A percentile compares a stretch with the other conserved stretches of the same genome.
phyloP scores from a whole-genome alignment of 192 early-diverging fungal species.

The Rhizoclosmatium globosum region DNA sequence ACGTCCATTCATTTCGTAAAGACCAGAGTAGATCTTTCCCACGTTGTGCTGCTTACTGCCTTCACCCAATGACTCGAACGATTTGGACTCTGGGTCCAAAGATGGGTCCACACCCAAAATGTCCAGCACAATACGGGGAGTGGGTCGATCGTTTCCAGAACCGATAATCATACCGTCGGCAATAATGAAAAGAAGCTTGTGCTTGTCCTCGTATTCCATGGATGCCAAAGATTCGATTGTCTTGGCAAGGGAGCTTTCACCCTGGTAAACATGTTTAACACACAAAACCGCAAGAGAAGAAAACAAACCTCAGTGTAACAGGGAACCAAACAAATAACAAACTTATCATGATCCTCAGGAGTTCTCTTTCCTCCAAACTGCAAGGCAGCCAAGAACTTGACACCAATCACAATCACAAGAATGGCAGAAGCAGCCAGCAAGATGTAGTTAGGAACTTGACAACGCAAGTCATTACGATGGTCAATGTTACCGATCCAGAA shows the following conservation, averaged over 20 bases:
- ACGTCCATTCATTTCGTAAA: slow-evolving; percentile 92
- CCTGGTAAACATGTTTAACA: slow-evolving; percentile 38
- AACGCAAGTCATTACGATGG: slow-evolving; percentile 80
- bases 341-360: slow-evolving; percentile 93
- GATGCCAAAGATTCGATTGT: slow-evolving; percentile 94
- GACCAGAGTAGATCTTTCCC: slow-evolving; percentile 96
- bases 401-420: slow-evolving; percentile 82
- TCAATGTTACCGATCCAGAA: slow-evolving; percentile 89
- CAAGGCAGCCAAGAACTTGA: slow-evolving; percentile 70
- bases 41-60: slow-evolving; percentile 91
- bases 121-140: slow-evolving; percentile 95
- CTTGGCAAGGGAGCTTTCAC: slow-evolving; percentile 89
- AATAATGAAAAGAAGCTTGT: slow-evolving; percentile 95
- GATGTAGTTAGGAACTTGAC: slow-evolving; percentile 86
- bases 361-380: slow-evolving; percentile 60
- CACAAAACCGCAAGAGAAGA: neutral
- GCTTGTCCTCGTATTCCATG: slow-evolving; percentile 95
- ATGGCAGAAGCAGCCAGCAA: slow-evolving; percentile 78
- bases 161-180: slow-evolving; percentile 97
- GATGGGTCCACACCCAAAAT: slow-evolving; percentile 90
- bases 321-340: slow-evolving; percentile 94
- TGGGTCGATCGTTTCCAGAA: slow-evolving; percentile 94
- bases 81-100: slow-evolving; percentile 80
- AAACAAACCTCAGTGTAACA: slow-evolving; percentile 94
- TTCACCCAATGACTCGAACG: slow-evolving; percentile 77